Evolutionary conservation across 148 eudicot species (phyloP).

Genomic region (Silene uniflora): DNA sequence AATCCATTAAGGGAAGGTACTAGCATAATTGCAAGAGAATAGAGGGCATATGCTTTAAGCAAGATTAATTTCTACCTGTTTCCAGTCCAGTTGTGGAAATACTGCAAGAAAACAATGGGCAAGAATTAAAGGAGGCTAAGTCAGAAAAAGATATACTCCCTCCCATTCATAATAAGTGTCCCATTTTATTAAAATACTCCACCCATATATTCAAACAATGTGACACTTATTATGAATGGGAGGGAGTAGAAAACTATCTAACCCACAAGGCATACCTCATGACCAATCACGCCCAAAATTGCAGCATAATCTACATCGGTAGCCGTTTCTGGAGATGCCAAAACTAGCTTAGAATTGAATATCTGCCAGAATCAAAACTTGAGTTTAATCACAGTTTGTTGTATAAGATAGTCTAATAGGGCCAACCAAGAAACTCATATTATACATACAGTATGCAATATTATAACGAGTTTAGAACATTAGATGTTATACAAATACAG

Average conservation of each 20-base stretch:
- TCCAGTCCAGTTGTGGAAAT: conserved; percentile 99
- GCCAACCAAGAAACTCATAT: too few species aligned
- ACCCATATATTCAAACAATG: too few species aligned
- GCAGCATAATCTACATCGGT: conserved; percentile 93
- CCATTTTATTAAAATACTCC: too few species aligned
- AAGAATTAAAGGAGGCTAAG: conserved; percentile 11
- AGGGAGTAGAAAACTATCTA: neutral
- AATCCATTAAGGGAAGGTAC: neutral
- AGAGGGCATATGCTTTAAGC: neutral
- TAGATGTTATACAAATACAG: too few species aligned
- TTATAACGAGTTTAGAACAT: too few species aligned
- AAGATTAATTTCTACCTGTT: conserved; percentile 56
- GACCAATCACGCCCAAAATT: conserved; percentile 96
- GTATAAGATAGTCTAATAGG: neutral
- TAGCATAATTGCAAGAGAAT: neutral
- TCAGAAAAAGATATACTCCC: too few species aligned
- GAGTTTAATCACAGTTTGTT: neutral
- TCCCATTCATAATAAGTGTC: too few species aligned
- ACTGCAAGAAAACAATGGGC: conserved; percentile 52
- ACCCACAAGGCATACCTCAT: conserved; percentile 54
- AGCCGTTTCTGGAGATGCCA: conserved; percentile 99
- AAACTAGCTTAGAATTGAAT: conserved; percentile 93
- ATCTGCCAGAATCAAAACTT: conserved; percentile 40
- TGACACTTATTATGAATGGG: too few species aligned
- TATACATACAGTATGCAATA: too few species aligned